Evolutionary conservation across 176 grass and related monocot species (phyloP).

Genomic region (Chrysopogon serrulatus): DNA sequence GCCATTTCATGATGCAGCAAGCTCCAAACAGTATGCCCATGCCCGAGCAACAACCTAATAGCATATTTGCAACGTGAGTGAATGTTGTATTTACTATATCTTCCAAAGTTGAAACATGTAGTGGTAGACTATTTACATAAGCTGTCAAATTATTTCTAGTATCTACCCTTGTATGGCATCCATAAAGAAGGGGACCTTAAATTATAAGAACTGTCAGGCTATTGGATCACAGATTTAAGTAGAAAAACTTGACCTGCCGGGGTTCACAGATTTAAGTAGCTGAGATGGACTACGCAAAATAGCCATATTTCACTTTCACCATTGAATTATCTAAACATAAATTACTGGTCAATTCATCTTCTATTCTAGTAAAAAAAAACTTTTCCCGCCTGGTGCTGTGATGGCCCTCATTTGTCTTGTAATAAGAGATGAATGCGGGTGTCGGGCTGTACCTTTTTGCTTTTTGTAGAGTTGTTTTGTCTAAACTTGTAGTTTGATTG

Average conservation of each 20-base stretch:
- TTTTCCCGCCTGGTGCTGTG: background rate
- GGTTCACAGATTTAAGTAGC: background rate
- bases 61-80: conserved; percentile 47
- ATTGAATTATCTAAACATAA: background rate
- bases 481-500: background rate
- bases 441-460: background rate
- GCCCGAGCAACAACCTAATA: conserved; percentile 54
- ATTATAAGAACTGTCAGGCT: background rate
- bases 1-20: conserved; percentile 76
- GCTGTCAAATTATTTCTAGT: background rate
- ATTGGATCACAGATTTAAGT: background rate
- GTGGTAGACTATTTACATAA: conserved; percentile 26
- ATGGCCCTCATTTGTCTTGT: background rate
- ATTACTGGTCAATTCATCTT: background rate
- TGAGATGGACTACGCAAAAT: background rate
- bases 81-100: background rate
- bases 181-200: background rate
- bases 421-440: background rate
- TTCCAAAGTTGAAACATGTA: conserved; percentile 1
- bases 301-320: background rate
- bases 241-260: background rate
- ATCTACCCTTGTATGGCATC: background rate
- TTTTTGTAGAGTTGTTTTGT: background rate
- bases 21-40: conserved; percentile 50
- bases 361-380: background rate